Base-by-base conservation (phyloP, 75 land plant genomes). In the Selaginella tamariscina region DNA sequence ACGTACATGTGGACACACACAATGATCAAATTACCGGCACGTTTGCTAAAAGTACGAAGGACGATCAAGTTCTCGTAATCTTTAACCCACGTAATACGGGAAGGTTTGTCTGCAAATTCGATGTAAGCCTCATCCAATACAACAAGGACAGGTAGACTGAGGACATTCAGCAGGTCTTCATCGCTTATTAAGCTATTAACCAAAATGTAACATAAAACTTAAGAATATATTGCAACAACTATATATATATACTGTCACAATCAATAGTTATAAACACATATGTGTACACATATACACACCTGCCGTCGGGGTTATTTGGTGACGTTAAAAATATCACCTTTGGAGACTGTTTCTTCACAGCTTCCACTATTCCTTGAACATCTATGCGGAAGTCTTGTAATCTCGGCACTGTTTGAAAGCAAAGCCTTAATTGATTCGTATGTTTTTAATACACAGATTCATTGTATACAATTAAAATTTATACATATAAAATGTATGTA, bases 291-390 rank as follows among this genome's bases (percentile, higher is more conserved):
- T 29, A 65, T 65, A 24, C 24, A 65, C 75, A 95, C 99, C 99
- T 88, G 70, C 99, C 99, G 81, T 95, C 99, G 29, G 99, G 99
- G 73, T 95, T 95, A 62, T 95, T 95, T 49, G 99, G 99, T 65
- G 97, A 95, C 56, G 99, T 95, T 65, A 95, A 62, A 65, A 95
- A 91, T 60, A 95, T 86, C 54, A 86, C 72, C 80, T 95, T 95
- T 29, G 99, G 97, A 44, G 79, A 80, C 55, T 88, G 87, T 57
- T 75, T 66, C 33, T 86, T 64, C 65, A 88, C 86, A 56, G 79
- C 89, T 59, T 85, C 75, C 56, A 70, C 74, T 33, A 95, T 95
- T 33, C 57, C 80, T 56, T 82, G 82, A 54, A 95, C 82, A 81
- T 95, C 77, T 75, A 95, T 60, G 26, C 75, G 70, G 64, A 95